These are phyloP conservation scores for Aspergillus nanangensis DNA, from an alignment of 495 filamentous ascomycete species.

Conservation along the genomic window DNA sequence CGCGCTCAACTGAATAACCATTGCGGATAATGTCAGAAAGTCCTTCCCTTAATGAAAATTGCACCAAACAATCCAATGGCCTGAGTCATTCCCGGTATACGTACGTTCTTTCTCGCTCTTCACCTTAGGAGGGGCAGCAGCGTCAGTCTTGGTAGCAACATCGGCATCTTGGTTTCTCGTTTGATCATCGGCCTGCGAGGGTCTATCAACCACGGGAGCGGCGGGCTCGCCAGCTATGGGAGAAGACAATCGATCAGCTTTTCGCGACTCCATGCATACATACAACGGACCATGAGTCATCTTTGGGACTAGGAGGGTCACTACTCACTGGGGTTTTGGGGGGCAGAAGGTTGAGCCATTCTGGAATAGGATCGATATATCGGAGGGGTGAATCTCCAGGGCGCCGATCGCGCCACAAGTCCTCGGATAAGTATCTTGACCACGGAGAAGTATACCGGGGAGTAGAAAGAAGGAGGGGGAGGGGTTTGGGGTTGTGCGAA, in stretches of 20 bases:
- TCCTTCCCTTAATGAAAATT: not conserved
- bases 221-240: constrained; percentile 48
- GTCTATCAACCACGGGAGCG: constrained; percentile 41
- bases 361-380: constrained; percentile 44
- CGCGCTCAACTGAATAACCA: constrained; percentile 42
- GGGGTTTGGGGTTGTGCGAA: constrained; percentile 24
- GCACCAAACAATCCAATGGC: not conserved
- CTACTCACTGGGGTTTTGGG: constrained; percentile 50
- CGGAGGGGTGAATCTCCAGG: constrained; percentile 42
- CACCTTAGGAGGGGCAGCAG: constrained; percentile 44
- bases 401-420: constrained; percentile 47
- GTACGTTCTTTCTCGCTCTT: constrained; percentile 58
- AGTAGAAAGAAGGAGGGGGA: constrained; percentile 18
- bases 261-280: not conserved
- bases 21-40: constrained; percentile 15
- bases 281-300: not conserved
- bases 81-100: too few relatives aligned
- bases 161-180: constrained; percentile 41
- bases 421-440: constrained; percentile 47
- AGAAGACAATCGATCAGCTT: constrained; percentile 5
- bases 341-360: constrained; percentile 58
- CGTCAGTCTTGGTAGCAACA: too few relatives aligned
- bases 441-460: constrained; percentile 21
- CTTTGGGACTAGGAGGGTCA: not conserved
- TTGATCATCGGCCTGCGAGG: constrained; percentile 45